Evolutionary conservation across 176 grass and related monocot species (phyloP), one percentile per base, ranked within the genome.

Genomic region (Oryza meyeriana): DNA sequence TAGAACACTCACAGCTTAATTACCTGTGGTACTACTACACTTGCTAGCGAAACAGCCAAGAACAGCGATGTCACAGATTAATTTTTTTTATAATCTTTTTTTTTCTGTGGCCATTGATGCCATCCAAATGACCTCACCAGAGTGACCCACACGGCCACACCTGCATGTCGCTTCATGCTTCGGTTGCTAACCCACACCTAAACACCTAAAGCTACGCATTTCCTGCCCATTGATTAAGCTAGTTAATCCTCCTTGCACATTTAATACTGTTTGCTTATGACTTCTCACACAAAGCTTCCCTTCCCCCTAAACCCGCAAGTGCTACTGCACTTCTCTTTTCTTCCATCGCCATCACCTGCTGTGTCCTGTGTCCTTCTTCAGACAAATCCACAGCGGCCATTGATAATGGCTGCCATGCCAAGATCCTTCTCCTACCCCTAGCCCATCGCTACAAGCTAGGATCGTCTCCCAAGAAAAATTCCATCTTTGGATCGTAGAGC

Each of bases 251-350:
- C 45, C 1, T 45, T 31, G 67, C 58, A 17, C 44, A 57, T 74
- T 86, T 68, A 83, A 18, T 52, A 52, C 48, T 52, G 11, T 71
- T 48, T 27, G 40, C 41, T 12, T 1, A 13, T 29, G 41, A 12
- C 84, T 67, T 55, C 74, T 85, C 84, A 83, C 75, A 40, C 79
- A 81, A 79, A 89, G 80, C 68, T 89, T 79, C 74, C 79, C 74
- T 64, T 31, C 31, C 64, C 76, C 47, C 61, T 50, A 62, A 73
- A 84, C 32, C 71, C 47, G 61, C 73, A 78, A 45, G 80, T 12
- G 35, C 79, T 36, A 73, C 26, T 70, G 64, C 89, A 39, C 66
- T 35, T 26, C 20, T 44, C 61, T 14, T 48, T 64, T 12, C 42
- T 64, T 45, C 75, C 78, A 61, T 79, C 87, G 61, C 64, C 88